Evolutionary conservation across 1,284 basidiomycete genomes (phyloP), one percentile per base, ranked within the genome.

Genomic region (Ceratobasidium sp.): DNA sequence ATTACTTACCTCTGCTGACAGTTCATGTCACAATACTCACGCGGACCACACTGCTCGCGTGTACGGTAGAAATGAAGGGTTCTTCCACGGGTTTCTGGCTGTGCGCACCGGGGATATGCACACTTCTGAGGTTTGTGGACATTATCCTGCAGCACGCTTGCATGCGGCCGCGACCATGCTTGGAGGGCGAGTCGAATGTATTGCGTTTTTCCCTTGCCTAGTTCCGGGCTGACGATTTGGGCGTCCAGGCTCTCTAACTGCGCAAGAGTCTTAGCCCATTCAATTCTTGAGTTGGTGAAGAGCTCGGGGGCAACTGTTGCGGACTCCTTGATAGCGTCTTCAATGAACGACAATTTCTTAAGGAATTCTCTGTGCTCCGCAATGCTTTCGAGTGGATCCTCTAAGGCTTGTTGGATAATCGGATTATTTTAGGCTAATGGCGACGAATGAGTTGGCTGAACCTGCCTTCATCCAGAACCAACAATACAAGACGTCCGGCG

Each of bases 71-170:
- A 4, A 2, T 33, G 33, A 33, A 33, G 33, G 33, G 33, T 33
- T 33, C 33, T 33, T 33, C 33, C 33, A 33, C 33, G 33, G 33
- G 33, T 33, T 33, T 33, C 33, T 13, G 46, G 28, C 26, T 17
- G 26, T 13, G 48, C 23, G 20, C 65, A 67, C 3, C 65, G 65
- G 4, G 65, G 44, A 20, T 67, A 48, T 67, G 46, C 44, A 33
- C 65, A 67, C n/a, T n/a, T 9, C 48, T 50, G 65, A 12, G 65
- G 44, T 23, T 26, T 12, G 3, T 38, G 46, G 17, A 7, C 7
- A 23, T n/a, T 23, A 26, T 23, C 13, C 59, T 38, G 15, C 13
- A 61, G 59, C 26, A 20, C 28, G 17, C 17, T 40, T 20, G 33
- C 33, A 33, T 38, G 33, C 33, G 33, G 33, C 33, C 33, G 33